phyloP scores from a whole-genome alignment of 75 land plant genomes.

The Cryptomeria japonica region DNA sequence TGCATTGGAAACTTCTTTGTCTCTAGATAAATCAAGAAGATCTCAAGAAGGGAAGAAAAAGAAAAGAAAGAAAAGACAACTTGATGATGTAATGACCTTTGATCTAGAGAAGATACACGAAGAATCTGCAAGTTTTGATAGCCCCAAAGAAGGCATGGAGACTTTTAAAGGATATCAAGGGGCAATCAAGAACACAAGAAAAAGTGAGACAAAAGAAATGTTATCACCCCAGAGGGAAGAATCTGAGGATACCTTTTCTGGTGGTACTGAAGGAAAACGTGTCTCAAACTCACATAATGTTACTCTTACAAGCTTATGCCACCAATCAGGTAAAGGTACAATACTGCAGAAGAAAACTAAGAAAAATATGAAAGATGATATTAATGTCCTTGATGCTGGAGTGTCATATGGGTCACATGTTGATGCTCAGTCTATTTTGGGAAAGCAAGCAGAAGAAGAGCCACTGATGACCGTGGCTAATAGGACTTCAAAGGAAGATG shows the following conservation, averaged over 20 bases:
- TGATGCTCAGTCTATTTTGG: not conserved
- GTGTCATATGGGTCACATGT: not conserved
- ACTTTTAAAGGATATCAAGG: not conserved
- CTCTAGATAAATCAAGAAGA: not conserved
- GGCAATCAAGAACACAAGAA: not conserved
- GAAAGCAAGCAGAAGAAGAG: not conserved
- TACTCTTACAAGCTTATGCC: not conserved
- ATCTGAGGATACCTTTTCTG: not conserved
- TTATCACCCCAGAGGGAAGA: not conserved
- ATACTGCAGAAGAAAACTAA: not conserved
- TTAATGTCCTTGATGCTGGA: not conserved
- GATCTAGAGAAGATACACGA: not conserved
- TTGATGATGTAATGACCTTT: slow-evolving; percentile 1
- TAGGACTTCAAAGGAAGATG: slow-evolving; percentile 1
- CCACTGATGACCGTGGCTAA: not conserved
- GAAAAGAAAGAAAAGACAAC: slow-evolving; percentile 10
- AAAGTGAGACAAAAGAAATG: not conserved
- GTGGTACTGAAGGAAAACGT: slow-evolving; percentile 1
- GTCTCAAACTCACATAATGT: not conserved
- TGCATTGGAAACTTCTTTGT: not conserved
- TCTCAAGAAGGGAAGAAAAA: slow-evolving; percentile 14
- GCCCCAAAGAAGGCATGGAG: not conserved
- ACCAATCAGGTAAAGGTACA: not conserved
- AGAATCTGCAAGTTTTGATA: not conserved
- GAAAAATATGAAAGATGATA: not conserved